phyloP scores from a whole-genome alignment of 345 rosid genomes.

The Pistacia integerrima region DNA sequence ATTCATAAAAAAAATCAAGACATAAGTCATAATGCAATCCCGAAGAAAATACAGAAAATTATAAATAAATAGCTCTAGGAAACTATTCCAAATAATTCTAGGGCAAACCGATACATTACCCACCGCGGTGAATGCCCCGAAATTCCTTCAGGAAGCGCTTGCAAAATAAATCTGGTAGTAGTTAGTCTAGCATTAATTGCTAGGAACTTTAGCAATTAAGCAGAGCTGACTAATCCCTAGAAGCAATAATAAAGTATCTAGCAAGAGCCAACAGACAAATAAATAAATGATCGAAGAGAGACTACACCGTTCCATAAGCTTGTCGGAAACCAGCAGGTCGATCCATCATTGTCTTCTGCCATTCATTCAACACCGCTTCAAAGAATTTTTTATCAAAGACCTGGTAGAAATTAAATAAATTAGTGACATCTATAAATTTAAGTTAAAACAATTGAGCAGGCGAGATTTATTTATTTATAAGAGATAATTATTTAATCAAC shows the following conservation, averaged over 20 bases:
- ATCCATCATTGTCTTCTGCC: too few species aligned
- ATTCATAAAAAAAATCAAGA: neutral
- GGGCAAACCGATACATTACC: conserved; percentile 45
- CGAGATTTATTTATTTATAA: too few species aligned
- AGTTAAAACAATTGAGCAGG: neutral
- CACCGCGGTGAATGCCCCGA: conserved; percentile 97
- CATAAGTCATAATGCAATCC: neutral
- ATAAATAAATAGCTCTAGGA: too few species aligned
- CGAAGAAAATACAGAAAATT: too few species aligned
- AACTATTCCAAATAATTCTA: neutral
- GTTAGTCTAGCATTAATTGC: conserved; percentile 75
- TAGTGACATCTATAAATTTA: conserved; percentile 4
- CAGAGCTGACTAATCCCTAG: conserved; percentile 98
- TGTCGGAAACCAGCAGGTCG: too few species aligned
- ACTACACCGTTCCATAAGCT: too few species aligned
- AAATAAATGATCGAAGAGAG: too few species aligned
- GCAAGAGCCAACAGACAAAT: neutral
- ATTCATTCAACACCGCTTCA: too few species aligned
- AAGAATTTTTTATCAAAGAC: too few species aligned
- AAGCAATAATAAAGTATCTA: conserved; percentile 32
- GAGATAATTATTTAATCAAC: neutral
- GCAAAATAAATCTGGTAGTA: conserved; percentile 20
- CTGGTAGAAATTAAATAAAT: neutral
- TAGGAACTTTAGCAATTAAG: conserved; percentile 62
- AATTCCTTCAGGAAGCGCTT: conserved; percentile 76